These are phyloP conservation scores for Tuber borchii DNA, from an alignment of 495 filamentous ascomycete species.

Conservation along the genomic window DNA sequence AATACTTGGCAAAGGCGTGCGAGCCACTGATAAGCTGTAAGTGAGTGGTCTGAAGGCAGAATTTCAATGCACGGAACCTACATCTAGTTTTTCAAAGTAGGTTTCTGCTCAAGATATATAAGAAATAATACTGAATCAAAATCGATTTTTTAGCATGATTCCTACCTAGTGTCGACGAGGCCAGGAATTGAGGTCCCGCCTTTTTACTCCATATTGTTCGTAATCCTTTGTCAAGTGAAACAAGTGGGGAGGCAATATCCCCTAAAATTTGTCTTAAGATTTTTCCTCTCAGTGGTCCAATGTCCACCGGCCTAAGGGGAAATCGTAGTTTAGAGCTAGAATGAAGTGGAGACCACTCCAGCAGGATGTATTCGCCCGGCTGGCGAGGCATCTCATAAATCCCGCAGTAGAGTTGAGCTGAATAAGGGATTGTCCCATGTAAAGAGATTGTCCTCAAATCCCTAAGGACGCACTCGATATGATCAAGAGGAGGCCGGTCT, in stretches of 20 bases:
- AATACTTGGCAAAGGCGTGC: neutral
- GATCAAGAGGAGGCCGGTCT: slow-evolving; percentile 4
- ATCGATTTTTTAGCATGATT: neutral
- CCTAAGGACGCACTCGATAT: slow-evolving; percentile 7
- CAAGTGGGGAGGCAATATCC: slow-evolving; percentile 6
- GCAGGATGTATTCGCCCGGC: slow-evolving; percentile 4
- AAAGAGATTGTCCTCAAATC: slow-evolving; percentile 4
- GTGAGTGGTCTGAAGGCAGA: neutral
- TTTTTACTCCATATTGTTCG: neutral
- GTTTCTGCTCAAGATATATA: neutral
- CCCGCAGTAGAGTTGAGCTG: slow-evolving; percentile 16
- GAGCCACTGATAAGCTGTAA: neutral
- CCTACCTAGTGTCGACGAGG: neutral
- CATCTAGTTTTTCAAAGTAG: neutral
- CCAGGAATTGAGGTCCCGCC: neutral
- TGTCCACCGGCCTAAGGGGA: neutral
- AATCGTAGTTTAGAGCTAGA: neutral
- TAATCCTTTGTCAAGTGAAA: neutral
- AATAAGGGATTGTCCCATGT: neutral
- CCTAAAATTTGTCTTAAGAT: neutral
- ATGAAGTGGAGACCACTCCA: slow-evolving; percentile 6
- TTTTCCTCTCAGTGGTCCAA: neutral
- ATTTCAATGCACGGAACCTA: neutral
- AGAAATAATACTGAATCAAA: neutral
- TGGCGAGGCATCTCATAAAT: slow-evolving; percentile 3